A percentile compares a stretch with the other conserved stretches of the same genome.
phyloP scores from a whole-genome alignment of 306 rosid genomes.

The Leucaena leucocephala region DNA sequence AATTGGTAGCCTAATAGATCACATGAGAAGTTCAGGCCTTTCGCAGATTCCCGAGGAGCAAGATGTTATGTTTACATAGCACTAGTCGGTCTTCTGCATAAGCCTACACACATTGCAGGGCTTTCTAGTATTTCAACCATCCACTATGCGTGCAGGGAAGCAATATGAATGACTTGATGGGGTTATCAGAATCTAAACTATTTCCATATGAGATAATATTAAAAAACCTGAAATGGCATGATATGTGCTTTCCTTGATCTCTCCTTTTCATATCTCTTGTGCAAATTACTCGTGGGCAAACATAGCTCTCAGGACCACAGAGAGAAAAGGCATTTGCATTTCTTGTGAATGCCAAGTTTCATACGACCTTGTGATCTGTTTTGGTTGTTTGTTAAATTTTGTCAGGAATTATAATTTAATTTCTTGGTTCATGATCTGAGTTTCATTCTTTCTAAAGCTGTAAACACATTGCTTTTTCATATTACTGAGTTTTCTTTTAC shows the following conservation, averaged over 20 bases:
- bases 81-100: not conserved
- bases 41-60: slow-evolving; percentile 46
- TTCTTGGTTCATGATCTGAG: slow-evolving; percentile 1
- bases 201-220: not conserved
- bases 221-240: not conserved
- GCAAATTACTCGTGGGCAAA: not conserved
- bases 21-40: slow-evolving; percentile 55
- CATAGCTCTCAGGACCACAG: not conserved
- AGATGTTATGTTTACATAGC: slow-evolving; percentile 24
- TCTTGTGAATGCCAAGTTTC: not conserved
- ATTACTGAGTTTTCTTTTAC: not conserved
- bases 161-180: not conserved
- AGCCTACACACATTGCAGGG: slow-evolving; percentile 2
- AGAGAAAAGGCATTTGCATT: not conserved
- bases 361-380: not conserved
- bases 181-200: not conserved
- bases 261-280: not conserved
- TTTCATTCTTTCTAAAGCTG: slow-evolving; percentile 13
- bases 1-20: slow-evolving; percentile 60
- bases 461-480: slow-evolving; percentile 13
- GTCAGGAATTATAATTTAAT: not conserved
- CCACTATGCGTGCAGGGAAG: slow-evolving; percentile 5
- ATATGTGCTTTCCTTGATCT: not conserved
- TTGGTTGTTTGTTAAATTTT: not conserved
- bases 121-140: slow-evolving; percentile 27